A percentile compares a stretch with the other conserved stretches of the same genome.
These are phyloP conservation scores for Blakeslea trispora DNA, from an alignment of 371 early-diverging fungal species.

Conservation along the genomic window DNA sequence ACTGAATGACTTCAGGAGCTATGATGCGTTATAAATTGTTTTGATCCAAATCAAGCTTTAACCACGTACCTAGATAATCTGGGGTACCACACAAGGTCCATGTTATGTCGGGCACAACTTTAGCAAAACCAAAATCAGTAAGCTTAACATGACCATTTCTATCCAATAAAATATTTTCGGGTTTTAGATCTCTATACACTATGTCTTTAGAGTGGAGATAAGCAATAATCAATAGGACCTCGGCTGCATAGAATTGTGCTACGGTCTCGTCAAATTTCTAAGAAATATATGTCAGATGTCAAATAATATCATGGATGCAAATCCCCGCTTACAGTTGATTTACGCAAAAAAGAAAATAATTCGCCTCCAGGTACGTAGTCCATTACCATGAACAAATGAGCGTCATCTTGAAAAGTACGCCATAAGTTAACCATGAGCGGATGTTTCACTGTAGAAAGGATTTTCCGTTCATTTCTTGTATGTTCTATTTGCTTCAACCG, in stretches of 20 bases:
- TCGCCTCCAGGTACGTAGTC: constrained; percentile 94
- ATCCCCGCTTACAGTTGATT: constrained; percentile 54
- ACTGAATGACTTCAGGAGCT: constrained; percentile 97
- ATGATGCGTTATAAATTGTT: constrained; percentile 61
- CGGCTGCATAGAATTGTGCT: constrained; percentile 81
- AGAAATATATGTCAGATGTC: neutral
- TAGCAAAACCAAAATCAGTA: constrained; percentile 99
- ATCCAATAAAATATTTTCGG: constrained; percentile 93
- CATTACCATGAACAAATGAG: constrained; percentile 83
- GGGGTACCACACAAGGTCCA: constrained; percentile 98
- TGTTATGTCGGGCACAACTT: constrained; percentile 63
- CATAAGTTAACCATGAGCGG: constrained; percentile 83
- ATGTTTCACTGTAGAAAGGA: constrained; percentile 71
- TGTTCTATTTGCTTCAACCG: constrained; percentile 79
- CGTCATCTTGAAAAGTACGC: constrained; percentile 78
- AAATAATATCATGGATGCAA: too few relatives aligned
- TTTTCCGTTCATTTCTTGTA: constrained; percentile 80
- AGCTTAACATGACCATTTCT: constrained; percentile 94
- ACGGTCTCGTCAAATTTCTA: constrained; percentile 85
- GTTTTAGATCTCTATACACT: constrained; percentile 95
- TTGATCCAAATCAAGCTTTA: too few relatives aligned
- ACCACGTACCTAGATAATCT: constrained; percentile 75
- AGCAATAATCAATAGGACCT: constrained; percentile 78
- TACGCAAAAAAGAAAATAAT: constrained; percentile 71
- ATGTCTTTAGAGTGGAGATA: constrained; percentile 91